phyloP scores from a whole-genome alignment of 1,284 basidiomycete genomes.

The Peniophora sp. region DNA sequence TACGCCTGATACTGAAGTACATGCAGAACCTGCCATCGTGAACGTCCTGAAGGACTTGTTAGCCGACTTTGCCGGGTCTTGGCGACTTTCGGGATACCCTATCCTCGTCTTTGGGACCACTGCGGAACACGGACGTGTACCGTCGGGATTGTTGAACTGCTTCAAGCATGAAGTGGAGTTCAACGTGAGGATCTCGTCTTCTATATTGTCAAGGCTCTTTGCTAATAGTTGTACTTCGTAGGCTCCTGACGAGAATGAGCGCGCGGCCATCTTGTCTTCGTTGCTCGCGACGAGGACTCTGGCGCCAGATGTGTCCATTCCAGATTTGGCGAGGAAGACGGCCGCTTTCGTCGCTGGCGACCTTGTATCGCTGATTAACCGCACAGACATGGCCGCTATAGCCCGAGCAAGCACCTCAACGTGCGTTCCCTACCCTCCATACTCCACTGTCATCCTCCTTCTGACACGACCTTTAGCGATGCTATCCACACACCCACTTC shows the following conservation, averaged over 20 bases:
- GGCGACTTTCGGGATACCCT: constrained; percentile 57
- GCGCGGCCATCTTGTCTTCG: constrained; percentile 55
- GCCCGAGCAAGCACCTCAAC: constrained; percentile 17
- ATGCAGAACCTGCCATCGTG: constrained; percentile 53
- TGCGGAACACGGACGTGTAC: constrained; percentile 60
- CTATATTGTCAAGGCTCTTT: background rate
- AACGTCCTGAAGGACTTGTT: constrained; percentile 65
- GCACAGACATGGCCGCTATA: constrained; percentile 54
- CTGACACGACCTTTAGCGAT: constrained; percentile 6
- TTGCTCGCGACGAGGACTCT: constrained; percentile 40
- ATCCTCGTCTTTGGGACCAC: constrained; percentile 74
- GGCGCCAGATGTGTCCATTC: constrained; percentile 75
- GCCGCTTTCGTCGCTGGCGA: constrained; percentile 89
- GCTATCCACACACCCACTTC: constrained; percentile 13
- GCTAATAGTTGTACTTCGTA: constrained; percentile 23
- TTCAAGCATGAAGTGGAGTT: constrained; percentile 88
- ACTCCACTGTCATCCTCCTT: background rate
- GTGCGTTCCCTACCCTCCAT: constrained; percentile 27
- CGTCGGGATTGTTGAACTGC: constrained; percentile 57
- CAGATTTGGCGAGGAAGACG: constrained; percentile 76
- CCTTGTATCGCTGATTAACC: constrained; percentile 63
- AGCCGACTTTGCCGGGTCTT: constrained; percentile 41
- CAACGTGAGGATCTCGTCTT: constrained; percentile 42
- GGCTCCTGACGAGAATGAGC: constrained; percentile 77
- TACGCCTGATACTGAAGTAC: background rate